Percentiles rank a stretch among this genome's conserved stretches.
phyloP scores from a whole-genome alignment of 495 filamentous ascomycete genomes.

The Thozetella sp. region DNA sequence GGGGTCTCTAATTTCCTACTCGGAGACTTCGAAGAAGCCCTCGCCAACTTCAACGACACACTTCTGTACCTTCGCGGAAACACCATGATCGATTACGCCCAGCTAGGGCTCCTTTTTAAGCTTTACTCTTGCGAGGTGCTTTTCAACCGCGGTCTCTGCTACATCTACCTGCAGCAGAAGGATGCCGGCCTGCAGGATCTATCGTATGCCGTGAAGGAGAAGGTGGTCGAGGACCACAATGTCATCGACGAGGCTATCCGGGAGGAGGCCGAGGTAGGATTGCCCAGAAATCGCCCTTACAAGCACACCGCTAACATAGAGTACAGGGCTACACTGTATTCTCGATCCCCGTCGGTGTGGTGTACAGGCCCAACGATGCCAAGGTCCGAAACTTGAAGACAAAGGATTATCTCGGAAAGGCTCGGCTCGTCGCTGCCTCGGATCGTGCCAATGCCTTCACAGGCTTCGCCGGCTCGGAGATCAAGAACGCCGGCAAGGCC shows the following conservation, averaged over 20 bases:
- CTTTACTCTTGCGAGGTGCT: conserved; percentile 96
- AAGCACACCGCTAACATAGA: conserved; percentile 15
- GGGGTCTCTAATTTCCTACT: conserved; percentile 98
- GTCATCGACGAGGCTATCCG: conserved; percentile 96
- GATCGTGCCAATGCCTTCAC: conserved; percentile 77
- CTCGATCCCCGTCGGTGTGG: conserved; percentile 93
- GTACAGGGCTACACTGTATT: conserved; percentile 95
- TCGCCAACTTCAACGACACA: conserved; percentile 99
- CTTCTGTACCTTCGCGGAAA: conserved; percentile 94
- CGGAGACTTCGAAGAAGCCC: conserved; percentile 95
- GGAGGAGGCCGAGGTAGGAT: conserved; percentile 84
- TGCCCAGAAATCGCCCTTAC: background rate
- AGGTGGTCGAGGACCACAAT: conserved; percentile 90
- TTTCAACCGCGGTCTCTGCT: conserved; percentile 97
- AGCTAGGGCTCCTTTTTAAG: conserved; percentile 94
- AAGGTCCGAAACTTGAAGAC: conserved; percentile 98
- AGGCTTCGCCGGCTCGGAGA: conserved; percentile 74
- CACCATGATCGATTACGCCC: conserved; percentile 96
- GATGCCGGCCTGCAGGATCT: conserved; percentile 90
- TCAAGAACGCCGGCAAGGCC: conserved; percentile 55
- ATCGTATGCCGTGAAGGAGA: conserved; percentile 91
- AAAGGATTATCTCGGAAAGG: conserved; percentile 96
- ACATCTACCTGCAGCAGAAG: conserved; percentile 93
- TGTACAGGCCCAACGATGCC: conserved; percentile 94
- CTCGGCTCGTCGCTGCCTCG: conserved; percentile 88